Conservation (phyloP, 1,284 basidiomycete species). For the Sphaerobolus stellatus region DNA sequence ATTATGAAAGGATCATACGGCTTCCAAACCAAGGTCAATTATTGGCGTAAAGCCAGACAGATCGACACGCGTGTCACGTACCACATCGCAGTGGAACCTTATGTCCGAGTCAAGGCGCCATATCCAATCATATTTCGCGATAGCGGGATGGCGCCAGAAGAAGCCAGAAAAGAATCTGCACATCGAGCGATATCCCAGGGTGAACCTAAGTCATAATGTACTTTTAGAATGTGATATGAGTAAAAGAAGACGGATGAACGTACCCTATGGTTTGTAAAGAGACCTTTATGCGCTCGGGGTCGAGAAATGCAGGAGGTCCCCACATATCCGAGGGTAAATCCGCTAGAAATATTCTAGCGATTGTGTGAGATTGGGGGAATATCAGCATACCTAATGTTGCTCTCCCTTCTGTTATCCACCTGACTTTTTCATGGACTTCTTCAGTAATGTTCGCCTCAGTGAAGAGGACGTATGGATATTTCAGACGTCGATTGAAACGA, state of each 20-base stretch:
- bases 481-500: conserved; percentile 8
- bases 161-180: conserved; percentile 12
- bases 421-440: background rate
- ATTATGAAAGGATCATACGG: conserved; percentile 9
- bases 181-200: conserved; percentile 9
- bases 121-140: conserved; percentile 11
- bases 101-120: conserved; percentile 12
- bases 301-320: conserved; percentile 7
- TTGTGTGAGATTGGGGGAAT: background rate
- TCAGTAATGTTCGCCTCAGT: conserved; percentile 8
- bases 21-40: background rate
- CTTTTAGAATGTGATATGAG: no score
- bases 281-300: background rate
- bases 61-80: background rate
- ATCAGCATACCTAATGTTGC: conserved; percentile 7
- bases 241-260: background rate
- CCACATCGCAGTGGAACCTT: conserved; percentile 11
- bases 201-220: conserved; percentile 1
- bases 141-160: conserved; percentile 11
- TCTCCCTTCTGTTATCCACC: conserved; percentile 5
- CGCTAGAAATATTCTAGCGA: background rate
- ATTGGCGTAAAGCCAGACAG: background rate
- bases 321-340: conserved; percentile 9
- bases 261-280: conserved; percentile 6
- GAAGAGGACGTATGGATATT: conserved; percentile 11